Base-by-base conservation (phyloP, 768 basidiomycete genomes). In the Suillus lakei region DNA sequence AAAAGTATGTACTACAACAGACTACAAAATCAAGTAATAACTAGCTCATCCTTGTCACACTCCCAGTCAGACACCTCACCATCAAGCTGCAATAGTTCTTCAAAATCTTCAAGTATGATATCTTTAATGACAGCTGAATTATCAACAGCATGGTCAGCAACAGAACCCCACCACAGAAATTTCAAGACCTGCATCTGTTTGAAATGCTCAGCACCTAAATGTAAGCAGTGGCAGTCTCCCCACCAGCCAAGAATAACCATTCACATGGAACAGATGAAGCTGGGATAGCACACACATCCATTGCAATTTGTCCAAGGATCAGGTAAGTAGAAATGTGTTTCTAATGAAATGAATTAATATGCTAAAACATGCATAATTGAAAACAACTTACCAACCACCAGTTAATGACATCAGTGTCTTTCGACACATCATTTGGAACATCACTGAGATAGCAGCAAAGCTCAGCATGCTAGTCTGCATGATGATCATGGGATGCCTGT, bases 381-480 rank as follows among this genome's bases (percentile, higher is more conserved):
- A 62, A 34, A 46, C 38, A 4, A 54, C 51, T 2, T 62, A 66
- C 69, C 32, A 44, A 59, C 70, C 70, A 71, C 68, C 64, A 69
- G 5, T 54, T 13, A 13, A 72, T 41, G 5, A 68, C 64, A 34
- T 72, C 64, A 6, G 62, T 67, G 8, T 70, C 63, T 26, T 67
- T 68, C 13, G 50, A 51, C 3, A 71, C 65, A n/a, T 70, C 41
- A 2, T 18, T 28, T 0, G 46, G 44, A 3, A 68, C 51, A 30
- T 69, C 69, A 1, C 54, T 54, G 8, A 70, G 70, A 61, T 75
- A 70, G 13, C 36, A 60, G n/a, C n/a, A 9, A 44, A 61, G 60
- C 60, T 61, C 41, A 43, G 60, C 60, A n/a, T 9, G 9, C 60
- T 41, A 61, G 28, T 28, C 60, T 15, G 41, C 28, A 43, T 43